phyloP scores from a whole-genome alignment of 2,329 filamentous ascomycete genomes.

The Colletotrichum navitas region DNA sequence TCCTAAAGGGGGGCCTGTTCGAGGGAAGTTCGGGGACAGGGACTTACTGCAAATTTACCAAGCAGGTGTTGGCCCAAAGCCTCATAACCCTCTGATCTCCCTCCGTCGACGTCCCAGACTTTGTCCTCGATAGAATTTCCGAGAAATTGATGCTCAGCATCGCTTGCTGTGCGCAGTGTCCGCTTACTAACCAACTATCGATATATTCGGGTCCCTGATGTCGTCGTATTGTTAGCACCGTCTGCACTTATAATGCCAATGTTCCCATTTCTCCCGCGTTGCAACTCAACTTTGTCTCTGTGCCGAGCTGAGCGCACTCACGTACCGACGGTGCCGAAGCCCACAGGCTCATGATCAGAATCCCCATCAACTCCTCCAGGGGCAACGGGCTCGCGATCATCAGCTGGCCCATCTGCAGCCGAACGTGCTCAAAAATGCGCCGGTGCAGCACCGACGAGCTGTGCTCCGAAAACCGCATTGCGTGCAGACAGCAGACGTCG shows the following conservation, averaged over 20 bases:
- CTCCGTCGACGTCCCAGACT: conserved; percentile 47
- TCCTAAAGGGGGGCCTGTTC: no score
- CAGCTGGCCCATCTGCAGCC: conserved; percentile 54
- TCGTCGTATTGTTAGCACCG: neutral
- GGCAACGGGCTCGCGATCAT: conserved; percentile 55
- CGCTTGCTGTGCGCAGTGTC: conserved; percentile 57
- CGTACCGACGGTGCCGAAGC: conserved; percentile 35
- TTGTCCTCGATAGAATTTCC: conserved; percentile 54
- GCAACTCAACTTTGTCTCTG: neutral
- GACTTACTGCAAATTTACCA: conserved; percentile 53
- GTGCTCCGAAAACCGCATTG: conserved; percentile 40
- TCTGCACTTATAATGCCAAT: neutral
- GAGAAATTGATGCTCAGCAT: conserved; percentile 59
- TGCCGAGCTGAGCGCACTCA: neutral
- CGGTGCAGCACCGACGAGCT: conserved; percentile 48
- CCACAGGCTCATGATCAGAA: conserved; percentile 53
- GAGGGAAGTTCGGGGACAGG: neutral
- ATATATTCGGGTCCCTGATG: conserved; percentile 51
- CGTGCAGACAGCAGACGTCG: conserved; percentile 56
- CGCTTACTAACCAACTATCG: conserved; percentile 58
- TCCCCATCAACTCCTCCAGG: conserved; percentile 56
- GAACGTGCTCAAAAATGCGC: conserved; percentile 56
- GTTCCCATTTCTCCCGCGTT: neutral
- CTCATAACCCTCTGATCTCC: conserved; percentile 53
- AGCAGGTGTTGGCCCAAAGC: conserved; percentile 53